Evolutionary conservation across 495 filamentous ascomycete species (phyloP).

Genomic region (Podospora bellae-mahoneyi): DNA sequence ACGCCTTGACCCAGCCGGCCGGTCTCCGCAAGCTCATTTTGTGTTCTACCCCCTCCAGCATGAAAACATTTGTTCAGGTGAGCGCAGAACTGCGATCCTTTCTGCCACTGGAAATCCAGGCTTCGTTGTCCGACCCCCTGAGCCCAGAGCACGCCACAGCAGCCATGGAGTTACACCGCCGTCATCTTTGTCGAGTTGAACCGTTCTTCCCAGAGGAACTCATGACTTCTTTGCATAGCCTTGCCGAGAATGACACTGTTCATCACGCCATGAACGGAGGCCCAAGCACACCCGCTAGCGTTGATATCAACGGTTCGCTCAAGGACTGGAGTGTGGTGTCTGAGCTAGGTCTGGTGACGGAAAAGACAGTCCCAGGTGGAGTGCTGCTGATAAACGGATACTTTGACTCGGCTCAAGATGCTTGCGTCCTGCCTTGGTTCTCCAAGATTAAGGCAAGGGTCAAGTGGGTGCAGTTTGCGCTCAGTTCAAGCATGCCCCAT

Average conservation of each 20-base stretch:
- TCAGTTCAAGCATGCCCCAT: constrained; percentile 13
- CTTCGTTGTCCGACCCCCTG: constrained; percentile 11
- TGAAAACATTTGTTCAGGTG: constrained; percentile 23
- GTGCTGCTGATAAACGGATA: constrained; percentile 46
- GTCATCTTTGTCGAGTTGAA: constrained; percentile 41
- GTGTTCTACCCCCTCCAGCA: constrained; percentile 27
- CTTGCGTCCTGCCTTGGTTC: constrained; percentile 45
- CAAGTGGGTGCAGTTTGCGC: constrained; percentile 42
- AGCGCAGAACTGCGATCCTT: constrained; percentile 15
- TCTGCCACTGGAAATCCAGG: constrained; percentile 22
- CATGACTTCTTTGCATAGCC: constrained; percentile 24
- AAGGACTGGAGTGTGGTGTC: constrained; percentile 33
- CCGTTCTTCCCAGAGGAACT: constrained; percentile 35
- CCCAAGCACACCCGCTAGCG: constrained; percentile 32
- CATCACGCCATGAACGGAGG: constrained; percentile 46
- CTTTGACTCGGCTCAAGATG: constrained; percentile 49
- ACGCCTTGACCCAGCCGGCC: constrained; percentile 23
- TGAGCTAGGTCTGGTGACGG: constrained; percentile 36
- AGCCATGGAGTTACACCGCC: constrained; percentile 38
- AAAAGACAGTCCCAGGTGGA: constrained; percentile 33
- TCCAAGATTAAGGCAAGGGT: constrained; percentile 37
- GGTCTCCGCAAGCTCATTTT: constrained; percentile 25
- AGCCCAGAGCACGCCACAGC: constrained; percentile 45
- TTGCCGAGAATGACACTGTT: constrained; percentile 41
- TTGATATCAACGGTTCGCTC: constrained; percentile 35